Conservation (phyloP, 2,329 filamentous ascomycete genomes). For the Pseudovirgaria hyperparasitica region DNA sequence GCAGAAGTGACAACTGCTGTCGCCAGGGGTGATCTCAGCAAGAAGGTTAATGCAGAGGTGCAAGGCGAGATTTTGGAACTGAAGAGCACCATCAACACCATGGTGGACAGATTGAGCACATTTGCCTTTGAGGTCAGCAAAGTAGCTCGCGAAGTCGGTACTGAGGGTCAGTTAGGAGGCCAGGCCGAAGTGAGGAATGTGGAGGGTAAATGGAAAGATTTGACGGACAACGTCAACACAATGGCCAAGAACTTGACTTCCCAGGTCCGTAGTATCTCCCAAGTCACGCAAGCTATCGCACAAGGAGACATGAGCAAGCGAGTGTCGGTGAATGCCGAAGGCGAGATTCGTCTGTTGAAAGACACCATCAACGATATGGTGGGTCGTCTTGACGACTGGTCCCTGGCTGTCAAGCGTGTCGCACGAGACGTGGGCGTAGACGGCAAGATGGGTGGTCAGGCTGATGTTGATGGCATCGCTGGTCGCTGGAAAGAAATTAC, state of each 20-base stretch:
- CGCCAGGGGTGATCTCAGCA: slow-evolving; percentile 37
- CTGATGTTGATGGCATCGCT: slow-evolving; percentile 82
- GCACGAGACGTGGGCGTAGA: slow-evolving; percentile 95
- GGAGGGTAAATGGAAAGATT: slow-evolving; percentile 54
- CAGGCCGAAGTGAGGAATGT: slow-evolving; percentile 53
- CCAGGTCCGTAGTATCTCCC: slow-evolving; percentile 79
- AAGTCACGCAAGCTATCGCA: slow-evolving; percentile 88
- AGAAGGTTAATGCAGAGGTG: slow-evolving; percentile 39
- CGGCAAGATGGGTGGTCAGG: slow-evolving; percentile 96
- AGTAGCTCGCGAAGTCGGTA: slow-evolving; percentile 52
- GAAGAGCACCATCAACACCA: slow-evolving; percentile 73
- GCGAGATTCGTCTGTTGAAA: slow-evolving; percentile 86
- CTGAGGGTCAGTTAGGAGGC: slow-evolving; percentile 50
- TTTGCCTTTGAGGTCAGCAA: slow-evolving; percentile 55
- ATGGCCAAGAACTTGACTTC: slow-evolving; percentile 52
- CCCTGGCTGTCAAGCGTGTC: slow-evolving; percentile 87
- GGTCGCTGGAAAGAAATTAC: slow-evolving; percentile 98
- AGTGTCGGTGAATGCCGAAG: slow-evolving; percentile 88
- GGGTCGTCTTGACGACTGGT: slow-evolving; percentile 86
- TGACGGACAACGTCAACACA: slow-evolving; percentile 55
- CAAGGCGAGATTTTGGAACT: slow-evolving; percentile 43
- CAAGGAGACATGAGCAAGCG: slow-evolving; percentile 93
- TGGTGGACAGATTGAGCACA: slow-evolving; percentile 52
- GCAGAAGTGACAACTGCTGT: slow-evolving; percentile 41
- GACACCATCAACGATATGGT: slow-evolving; percentile 99